Conservation (phyloP, 331 rosid genomes). For the Arachis monticola region DNA sequence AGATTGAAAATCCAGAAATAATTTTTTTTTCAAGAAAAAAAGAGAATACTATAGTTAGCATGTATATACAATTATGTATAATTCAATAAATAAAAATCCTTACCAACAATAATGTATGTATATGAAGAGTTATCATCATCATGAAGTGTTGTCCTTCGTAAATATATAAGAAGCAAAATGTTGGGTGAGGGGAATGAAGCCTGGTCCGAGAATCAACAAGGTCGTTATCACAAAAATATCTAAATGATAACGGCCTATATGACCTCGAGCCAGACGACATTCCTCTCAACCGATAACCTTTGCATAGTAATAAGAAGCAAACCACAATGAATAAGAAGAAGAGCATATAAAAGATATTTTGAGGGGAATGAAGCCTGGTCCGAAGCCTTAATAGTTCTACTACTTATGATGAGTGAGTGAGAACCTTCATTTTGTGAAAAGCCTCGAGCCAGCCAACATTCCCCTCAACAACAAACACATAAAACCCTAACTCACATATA, state of each 20-base stretch:
- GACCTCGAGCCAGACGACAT: constrained; percentile 71
- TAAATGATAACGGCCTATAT: neutral
- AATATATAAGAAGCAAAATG: constrained; percentile 2
- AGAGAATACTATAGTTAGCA: neutral
- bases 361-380: constrained; percentile 98
- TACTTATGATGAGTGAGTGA: neutral
- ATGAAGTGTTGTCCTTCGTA: neutral
- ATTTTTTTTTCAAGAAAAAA: neutral
- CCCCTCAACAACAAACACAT: constrained; percentile 64
- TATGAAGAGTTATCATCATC: neutral
- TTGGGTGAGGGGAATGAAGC: constrained; percentile 94
- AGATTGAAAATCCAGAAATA: constrained; percentile 11
- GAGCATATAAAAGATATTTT: constrained; percentile 23
- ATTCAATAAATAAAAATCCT: neutral
- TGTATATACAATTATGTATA: neutral
- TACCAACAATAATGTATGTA: neutral
- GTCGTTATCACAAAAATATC: constrained; percentile 18
- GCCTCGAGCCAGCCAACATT: constrained; percentile 99
- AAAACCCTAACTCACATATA: constrained; percentile 48
- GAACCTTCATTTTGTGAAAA: constrained; percentile 38
- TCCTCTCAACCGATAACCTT: constrained; percentile 63
- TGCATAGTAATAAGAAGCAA: constrained; percentile 5
- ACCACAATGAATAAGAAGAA: neutral
- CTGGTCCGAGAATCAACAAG: constrained; percentile 84
- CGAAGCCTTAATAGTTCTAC: constrained; percentile 62